Percentiles rank a stretch among this genome's conserved stretches.
phyloP scores from a whole-genome alignment of 228 moss, liverwort and hornwort species.

The Sphagnum magellanicum region DNA sequence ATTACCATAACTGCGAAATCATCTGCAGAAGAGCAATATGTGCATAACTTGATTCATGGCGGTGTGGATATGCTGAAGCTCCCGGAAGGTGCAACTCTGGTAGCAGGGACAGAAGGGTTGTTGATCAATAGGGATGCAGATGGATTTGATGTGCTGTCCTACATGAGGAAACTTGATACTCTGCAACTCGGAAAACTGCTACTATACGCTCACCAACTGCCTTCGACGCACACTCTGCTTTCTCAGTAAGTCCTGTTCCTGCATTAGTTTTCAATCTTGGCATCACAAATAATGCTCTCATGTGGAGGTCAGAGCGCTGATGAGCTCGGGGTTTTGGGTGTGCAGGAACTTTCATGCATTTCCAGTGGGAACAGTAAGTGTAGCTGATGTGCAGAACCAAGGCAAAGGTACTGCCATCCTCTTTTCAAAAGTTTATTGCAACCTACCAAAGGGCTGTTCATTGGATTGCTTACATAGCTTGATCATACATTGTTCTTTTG shows the following conservation, averaged over 20 bases:
- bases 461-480: too few species aligned
- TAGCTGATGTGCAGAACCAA: constrained; percentile 77
- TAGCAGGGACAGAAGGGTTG: constrained; percentile 17
- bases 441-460: too few species aligned
- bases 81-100: constrained; percentile 52
- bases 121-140: constrained; percentile 9
- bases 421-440: too few species aligned
- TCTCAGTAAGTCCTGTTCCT: constrained; percentile 41
- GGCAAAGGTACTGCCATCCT: constrained; percentile 42
- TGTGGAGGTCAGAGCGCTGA: too few species aligned
- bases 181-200: constrained; percentile 64
- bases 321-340: background rate
- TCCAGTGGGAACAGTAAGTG: constrained; percentile 61
- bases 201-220: constrained; percentile 53
- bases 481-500: too few species aligned
- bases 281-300: background rate
- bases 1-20: constrained; percentile 57
- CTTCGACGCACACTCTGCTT: constrained; percentile 82
- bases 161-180: constrained; percentile 43
- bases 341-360: constrained; percentile 65
- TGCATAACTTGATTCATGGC: constrained; percentile 22
- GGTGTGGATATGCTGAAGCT: constrained; percentile 45
- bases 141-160: constrained; percentile 40
- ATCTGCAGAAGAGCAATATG: constrained; percentile 22
- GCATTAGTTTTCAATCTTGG: too few species aligned